Evolutionary conservation across 2,329 filamentous ascomycete species (phyloP).

Genomic region (Plenodomus lindquistii): DNA sequence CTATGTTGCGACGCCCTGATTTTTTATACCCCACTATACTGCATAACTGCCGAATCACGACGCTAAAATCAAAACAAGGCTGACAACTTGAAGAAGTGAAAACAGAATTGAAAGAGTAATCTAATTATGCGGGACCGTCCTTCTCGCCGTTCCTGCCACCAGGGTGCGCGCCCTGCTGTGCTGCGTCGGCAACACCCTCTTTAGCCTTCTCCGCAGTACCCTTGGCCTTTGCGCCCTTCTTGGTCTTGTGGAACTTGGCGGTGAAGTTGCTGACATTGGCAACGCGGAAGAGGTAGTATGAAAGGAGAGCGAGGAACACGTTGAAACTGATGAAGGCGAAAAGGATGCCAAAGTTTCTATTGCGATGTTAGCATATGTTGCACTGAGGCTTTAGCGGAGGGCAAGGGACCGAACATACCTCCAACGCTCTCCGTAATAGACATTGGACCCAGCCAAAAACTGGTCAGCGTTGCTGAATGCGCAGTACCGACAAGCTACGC

Average conservation of each 20-base stretch:
- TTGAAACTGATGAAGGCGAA: constrained; percentile 71
- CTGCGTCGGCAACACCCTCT: constrained; percentile 12
- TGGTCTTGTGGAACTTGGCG: constrained; percentile 17
- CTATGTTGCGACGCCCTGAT: no score
- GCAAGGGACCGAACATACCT: constrained; percentile 34
- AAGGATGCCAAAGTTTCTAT: constrained; percentile 66
- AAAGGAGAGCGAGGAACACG: constrained; percentile 58
- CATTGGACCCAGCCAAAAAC: constrained; percentile 50
- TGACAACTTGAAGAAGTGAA: no score
- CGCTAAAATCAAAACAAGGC: no score
- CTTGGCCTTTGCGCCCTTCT: constrained; percentile 22
- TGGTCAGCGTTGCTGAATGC: constrained; percentile 50
- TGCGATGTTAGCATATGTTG: not conserved
- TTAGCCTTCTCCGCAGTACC: constrained; percentile 13
- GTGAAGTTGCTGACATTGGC: constrained; percentile 24
- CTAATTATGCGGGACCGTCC: constrained; percentile 7
- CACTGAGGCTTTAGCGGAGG: not conserved
- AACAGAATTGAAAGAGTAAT: not conserved
- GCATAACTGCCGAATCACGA: no score
- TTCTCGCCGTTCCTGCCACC: constrained; percentile 22
- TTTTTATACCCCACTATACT: no score
- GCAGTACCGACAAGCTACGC: constrained; percentile 56
- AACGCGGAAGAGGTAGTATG: constrained; percentile 58
- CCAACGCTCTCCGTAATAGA: constrained; percentile 60
- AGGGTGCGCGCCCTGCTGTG: constrained; percentile 21